A percentile compares a stretch with the other conserved stretches of the same genome.
Conservation (phyloP, 495 filamentous ascomycete species). For the Talaromyces liani region DNA sequence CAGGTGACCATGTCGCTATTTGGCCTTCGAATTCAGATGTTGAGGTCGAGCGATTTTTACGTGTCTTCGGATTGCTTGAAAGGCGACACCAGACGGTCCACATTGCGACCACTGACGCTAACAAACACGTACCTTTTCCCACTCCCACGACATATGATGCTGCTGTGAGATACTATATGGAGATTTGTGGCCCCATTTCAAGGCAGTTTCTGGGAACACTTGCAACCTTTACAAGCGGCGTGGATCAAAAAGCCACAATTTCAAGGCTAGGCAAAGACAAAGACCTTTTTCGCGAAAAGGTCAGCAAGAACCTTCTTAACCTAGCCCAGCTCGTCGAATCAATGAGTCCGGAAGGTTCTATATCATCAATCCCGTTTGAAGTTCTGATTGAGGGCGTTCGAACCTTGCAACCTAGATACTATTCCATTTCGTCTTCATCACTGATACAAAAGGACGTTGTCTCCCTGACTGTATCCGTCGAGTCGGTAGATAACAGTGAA, state of each 20-base stretch:
- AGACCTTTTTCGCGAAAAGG: constrained; percentile 23
- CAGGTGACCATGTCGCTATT: constrained; percentile 71
- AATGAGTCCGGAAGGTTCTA: constrained; percentile 18
- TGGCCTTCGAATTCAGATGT: constrained; percentile 59
- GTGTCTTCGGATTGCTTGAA: constrained; percentile 24
- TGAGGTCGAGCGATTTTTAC: constrained; percentile 32
- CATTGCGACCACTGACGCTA: constrained; percentile 25
- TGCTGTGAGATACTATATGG: constrained; percentile 41
- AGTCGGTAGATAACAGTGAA: constrained; percentile 19
- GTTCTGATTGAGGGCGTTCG: constrained; percentile 38
- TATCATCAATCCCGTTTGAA: constrained; percentile 35
- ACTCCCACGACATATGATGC: constrained; percentile 33
- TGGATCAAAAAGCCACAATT: constrained; percentile 28
- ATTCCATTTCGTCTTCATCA: constrained; percentile 47
- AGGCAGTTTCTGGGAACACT: constrained; percentile 33
- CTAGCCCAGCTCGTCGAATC: constrained; percentile 32
- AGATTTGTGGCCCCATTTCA: constrained; percentile 41
- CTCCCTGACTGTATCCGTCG: constrained; percentile 30
- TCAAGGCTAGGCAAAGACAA: constrained; percentile 25
- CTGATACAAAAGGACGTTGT: constrained; percentile 33
- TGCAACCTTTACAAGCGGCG: constrained; percentile 36
- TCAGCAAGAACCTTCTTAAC: constrained; percentile 28
- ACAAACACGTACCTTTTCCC: constrained; percentile 30
- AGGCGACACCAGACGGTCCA: constrained; percentile 20
- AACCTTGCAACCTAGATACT: constrained; percentile 39